A percentile compares a stretch with the other conserved stretches of the same genome.
Conservation (phyloP, 805 yeast species). For the Ogataea henricii region DNA sequence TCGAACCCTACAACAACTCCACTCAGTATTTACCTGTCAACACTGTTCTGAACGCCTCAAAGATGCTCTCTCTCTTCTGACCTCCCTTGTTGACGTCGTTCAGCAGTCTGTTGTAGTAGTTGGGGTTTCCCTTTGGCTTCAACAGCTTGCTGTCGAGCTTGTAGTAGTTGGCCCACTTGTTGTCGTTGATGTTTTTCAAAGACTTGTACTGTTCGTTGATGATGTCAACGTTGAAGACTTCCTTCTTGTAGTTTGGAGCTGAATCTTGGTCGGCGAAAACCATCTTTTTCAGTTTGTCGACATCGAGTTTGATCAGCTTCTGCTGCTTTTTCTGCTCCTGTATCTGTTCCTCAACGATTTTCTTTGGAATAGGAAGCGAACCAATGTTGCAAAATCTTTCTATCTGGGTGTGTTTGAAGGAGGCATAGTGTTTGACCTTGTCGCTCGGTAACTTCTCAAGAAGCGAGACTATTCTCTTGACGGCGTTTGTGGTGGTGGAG, state of each 20-base stretch:
- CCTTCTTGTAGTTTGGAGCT: conserved; percentile 46
- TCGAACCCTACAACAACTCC: background rate
- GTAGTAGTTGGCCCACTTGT: conserved; percentile 65
- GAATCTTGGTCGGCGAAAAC: conserved; percentile 38
- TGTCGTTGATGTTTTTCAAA: conserved; percentile 55
- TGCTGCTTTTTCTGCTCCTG: conserved; percentile 40
- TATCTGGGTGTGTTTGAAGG: conserved; percentile 68
- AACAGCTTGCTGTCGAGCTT: conserved; percentile 64
- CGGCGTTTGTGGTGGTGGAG: conserved; percentile 24
- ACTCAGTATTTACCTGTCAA: conserved; percentile 63
- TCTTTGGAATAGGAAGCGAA: conserved; percentile 43
- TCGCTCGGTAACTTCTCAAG: conserved; percentile 70
- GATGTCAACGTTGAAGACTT: conserved; percentile 49
- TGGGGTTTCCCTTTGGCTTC: conserved; percentile 83
- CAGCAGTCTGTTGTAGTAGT: conserved; percentile 70
- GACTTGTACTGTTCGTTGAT: conserved; percentile 58
- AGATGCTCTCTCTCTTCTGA: conserved; percentile 63
- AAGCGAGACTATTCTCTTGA: conserved; percentile 56
- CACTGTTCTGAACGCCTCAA: conserved; percentile 71
- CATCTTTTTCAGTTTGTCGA: conserved; percentile 42
- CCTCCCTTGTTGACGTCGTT: conserved; percentile 64
- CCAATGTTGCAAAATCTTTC: conserved; percentile 56
- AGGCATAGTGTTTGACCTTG: conserved; percentile 64
- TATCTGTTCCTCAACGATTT: conserved; percentile 36
- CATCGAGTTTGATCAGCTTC: conserved; percentile 34